Conservation (phyloP, 2,329 filamentous ascomycete species). For the Chaetomium globosum region DNA sequence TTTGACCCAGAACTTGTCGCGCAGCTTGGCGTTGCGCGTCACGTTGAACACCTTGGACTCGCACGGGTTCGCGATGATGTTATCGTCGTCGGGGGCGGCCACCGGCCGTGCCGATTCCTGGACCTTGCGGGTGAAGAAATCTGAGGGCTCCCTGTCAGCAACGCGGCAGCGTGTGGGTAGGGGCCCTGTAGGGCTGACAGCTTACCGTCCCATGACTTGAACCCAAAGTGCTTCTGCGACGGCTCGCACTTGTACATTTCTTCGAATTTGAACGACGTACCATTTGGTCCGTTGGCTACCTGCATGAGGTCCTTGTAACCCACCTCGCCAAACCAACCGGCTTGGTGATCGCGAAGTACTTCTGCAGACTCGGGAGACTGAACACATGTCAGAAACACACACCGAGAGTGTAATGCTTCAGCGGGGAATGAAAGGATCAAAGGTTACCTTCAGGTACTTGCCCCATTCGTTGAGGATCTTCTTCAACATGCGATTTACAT, state of each 20-base stretch:
- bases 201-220: constrained; percentile 65
- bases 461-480: constrained; percentile 62
- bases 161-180: neutral
- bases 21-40: constrained; percentile 53
- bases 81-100: constrained; percentile 56
- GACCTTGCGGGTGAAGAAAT: constrained; percentile 66
- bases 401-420: neutral
- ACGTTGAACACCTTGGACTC: constrained; percentile 64
- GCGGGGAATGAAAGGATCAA: neutral
- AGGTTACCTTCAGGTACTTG: constrained; percentile 50
- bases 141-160: constrained; percentile 24
- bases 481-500: constrained; percentile 57
- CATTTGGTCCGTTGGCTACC: constrained; percentile 53
- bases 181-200: too few relatives aligned
- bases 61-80: constrained; percentile 63
- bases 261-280: constrained; percentile 54
- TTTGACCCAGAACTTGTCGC: constrained; percentile 69
- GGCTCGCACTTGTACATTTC: constrained; percentile 65
- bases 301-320: constrained; percentile 53
- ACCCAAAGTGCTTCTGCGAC: constrained; percentile 58
- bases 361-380: constrained; percentile 57
- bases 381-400: constrained; percentile 1
- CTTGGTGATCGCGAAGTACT: constrained; percentile 49
- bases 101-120: constrained; percentile 59
- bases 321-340: constrained; percentile 60